phyloP scores from a whole-genome alignment of 148 eudicot genomes.

The Heliamphora exappendiculata region DNA sequence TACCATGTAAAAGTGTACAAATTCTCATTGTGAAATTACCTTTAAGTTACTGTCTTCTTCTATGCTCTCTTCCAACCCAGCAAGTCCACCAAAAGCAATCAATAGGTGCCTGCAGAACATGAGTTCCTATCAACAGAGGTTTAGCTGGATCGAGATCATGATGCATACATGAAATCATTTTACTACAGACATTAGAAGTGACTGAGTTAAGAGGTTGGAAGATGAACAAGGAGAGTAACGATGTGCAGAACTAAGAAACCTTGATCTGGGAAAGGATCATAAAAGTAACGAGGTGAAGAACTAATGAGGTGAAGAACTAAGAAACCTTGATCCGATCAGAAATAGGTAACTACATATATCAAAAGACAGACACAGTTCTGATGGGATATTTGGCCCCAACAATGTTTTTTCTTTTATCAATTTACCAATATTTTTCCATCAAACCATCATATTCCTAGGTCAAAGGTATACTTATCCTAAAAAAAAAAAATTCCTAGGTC shows the following conservation, averaged over 20 bases:
- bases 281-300: background rate
- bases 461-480: no score
- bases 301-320: background rate
- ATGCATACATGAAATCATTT: background rate
- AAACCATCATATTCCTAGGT: no score
- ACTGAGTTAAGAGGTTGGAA: background rate
- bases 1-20: background rate
- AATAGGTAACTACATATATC: background rate
- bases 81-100: slow-evolving; percentile 93
- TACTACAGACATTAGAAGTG: background rate
- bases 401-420: no score
- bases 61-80: slow-evolving; percentile 94
- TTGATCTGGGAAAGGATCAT: background rate
- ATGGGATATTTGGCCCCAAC: no score
- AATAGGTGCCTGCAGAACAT: slow-evolving; percentile 59
- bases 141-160: background rate
- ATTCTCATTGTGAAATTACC: slow-evolving; percentile 26
- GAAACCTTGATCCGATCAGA: background rate
- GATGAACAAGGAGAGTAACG: background rate
- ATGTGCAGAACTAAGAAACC: background rate
- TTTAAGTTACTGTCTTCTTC: slow-evolving; percentile 69
- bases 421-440: no score
- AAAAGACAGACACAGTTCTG: no score
- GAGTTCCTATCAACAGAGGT: background rate
- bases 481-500: no score